Base-by-base conservation (phyloP, 1,284 basidiomycete species). In the Fomitopsis pinicola region DNA sequence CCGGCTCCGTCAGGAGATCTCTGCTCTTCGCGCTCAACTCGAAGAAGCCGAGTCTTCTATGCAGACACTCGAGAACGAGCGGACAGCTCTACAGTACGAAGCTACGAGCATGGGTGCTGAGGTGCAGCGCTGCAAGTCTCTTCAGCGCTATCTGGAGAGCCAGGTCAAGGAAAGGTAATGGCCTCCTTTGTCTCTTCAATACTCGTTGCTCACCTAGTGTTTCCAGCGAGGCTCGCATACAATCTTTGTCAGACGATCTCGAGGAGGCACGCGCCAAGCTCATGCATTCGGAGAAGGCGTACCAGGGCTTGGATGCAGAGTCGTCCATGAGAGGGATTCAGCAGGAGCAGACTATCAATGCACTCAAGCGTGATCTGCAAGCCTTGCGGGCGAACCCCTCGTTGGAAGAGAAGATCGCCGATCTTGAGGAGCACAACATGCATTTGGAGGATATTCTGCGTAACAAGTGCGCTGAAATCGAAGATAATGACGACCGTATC, bases 401-500 rank as follows among this genome's bases (percentile, higher is more conserved):
- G 60, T 76, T 88, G 28, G 81, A 82, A 61, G 75, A 79, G 8
- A 80, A 77, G 22, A 70, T 91, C 9, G 74, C 75, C 2, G 85
- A 89, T 60, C 77, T 91, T 36, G 81, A 86, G 68, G 87, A 88
- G 70, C 83, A 82, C 66, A 88, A 87, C 66, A 79, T 76, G 40
- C 87, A 91, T 68, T 87, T 91, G 82, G 90, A 92, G 66, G 82
- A 85, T 48, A 75, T 89, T 48, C 75, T 92, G 35, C 78, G 79
- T 60, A 76, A 73, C 42, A 92, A 91, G 72, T 89, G 85, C 64
- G 73, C 79, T n/a, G 90, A 92, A 73, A 90, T 92, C 62, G 90
- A 92, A 69, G 88, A 88, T 66, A 89, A 91, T 61, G 90, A 92
- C 66, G 91, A 92, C 70, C 83, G 83, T 45, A 83, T 86, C 62